Conservation (phyloP, 345 rosid genomes). For the Angophora floribunda region DNA sequence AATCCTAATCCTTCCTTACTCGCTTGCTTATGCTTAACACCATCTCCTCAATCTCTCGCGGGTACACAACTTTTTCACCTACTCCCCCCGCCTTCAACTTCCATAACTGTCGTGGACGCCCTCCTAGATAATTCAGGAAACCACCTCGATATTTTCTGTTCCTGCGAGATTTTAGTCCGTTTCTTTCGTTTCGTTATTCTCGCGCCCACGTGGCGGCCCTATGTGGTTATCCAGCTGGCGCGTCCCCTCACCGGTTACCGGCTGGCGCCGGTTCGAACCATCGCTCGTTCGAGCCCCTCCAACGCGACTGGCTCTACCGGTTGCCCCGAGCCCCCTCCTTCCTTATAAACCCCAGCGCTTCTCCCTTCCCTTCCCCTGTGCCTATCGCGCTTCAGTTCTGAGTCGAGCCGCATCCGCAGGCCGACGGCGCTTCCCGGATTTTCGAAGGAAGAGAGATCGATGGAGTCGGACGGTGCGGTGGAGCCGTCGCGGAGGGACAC, state of each 20-base stretch:
- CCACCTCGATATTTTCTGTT: background rate
- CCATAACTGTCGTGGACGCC: background rate
- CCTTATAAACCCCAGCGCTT: background rate
- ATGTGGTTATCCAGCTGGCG: conserved; percentile 21
- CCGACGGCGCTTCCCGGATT: background rate
- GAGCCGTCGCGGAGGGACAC: background rate
- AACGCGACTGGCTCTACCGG: background rate
- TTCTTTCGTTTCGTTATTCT: background rate
- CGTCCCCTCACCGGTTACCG: conserved; percentile 9
- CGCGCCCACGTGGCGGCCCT: background rate
- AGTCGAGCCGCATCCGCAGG: background rate
- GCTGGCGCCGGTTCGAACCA: background rate
- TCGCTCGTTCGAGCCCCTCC: background rate
- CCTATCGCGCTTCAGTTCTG: background rate
- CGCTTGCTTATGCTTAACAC: background rate
- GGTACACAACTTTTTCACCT: background rate
- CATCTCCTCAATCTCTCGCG: background rate
- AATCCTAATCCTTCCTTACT: background rate
- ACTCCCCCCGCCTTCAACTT: background rate
- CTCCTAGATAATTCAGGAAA: background rate
- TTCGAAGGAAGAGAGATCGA: background rate
- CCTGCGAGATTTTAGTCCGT: background rate
- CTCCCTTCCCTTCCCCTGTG: background rate
- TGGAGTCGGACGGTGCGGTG: background rate
- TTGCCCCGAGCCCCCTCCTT: background rate